Base-by-base conservation (phyloP, 192 early-diverging fungal genomes). In the Jimgerdemannia lactiflua region DNA sequence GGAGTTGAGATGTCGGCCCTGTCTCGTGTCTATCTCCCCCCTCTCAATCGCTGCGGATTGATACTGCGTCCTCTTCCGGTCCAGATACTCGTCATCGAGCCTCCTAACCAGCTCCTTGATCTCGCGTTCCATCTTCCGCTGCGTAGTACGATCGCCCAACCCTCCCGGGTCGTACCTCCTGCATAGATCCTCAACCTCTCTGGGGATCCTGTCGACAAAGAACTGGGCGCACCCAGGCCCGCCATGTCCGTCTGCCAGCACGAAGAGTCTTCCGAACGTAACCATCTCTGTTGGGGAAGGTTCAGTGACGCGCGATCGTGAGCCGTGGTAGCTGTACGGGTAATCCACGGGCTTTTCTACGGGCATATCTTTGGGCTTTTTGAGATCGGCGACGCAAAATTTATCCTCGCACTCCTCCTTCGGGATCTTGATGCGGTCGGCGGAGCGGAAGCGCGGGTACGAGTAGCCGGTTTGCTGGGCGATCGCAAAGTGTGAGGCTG, bases 381-480 rank as follows among this genome's bases (percentile, higher is more conserved):
- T n/a, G 29, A 87, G 59, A 69, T 89, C 88, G 39, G 84, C 71
- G 14, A 89, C 81, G 3, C 79, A 75, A 63, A 79, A 88, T n/a
- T 82, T 79, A 65, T 89, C 88, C 72, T 89, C 88, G 70, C 88
- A 89, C 11, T 83, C 72, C 3, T 75, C 73, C 40, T 89, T 89
- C 2, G 81, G 80, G 66, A 86, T 75, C 63, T 85, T 85, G n/a
- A 83, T 79, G 29, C 78, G 78, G 8, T 79, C 76, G 49, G 78
- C 78, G 39, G 77, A 80, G 20, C 88, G 78, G 75, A 88, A 86
- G 43, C 88, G 82, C 17, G 88, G 86, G 70, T 89, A 89, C 20
- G 86, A 82, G 73, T 89, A 89, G 40, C 88, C 88, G 7, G 82
- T 85, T 43, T 89, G 85, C 67, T 89, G 88, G 41, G 82, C 84